phyloP scores from a whole-genome alignment of 331 rosid genomes.

The Pyrus hybrid region DNA sequence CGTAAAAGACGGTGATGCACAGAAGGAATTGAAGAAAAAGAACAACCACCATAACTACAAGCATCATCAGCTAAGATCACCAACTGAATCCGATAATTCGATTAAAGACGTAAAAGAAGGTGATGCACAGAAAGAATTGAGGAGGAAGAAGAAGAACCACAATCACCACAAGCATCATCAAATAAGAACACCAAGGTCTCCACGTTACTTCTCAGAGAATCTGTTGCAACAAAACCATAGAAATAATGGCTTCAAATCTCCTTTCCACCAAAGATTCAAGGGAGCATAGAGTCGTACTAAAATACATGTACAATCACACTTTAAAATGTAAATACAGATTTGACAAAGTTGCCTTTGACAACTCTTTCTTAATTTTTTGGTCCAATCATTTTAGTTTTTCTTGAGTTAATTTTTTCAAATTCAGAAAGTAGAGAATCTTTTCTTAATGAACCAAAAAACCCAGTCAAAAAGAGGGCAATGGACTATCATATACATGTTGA shows the following conservation, averaged over 20 bases:
- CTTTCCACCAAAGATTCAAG: slow-evolving; percentile 23
- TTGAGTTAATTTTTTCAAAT: not conserved
- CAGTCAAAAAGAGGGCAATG: not conserved
- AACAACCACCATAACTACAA: slow-evolving; percentile 21
- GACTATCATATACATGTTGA: too few species aligned
- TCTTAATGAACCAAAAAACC: slow-evolving; percentile 5
- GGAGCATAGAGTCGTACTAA: slow-evolving; percentile 1
- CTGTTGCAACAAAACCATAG: slow-evolving; percentile 1
- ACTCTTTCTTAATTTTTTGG: not conserved
- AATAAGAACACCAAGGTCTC: slow-evolving; percentile 32
- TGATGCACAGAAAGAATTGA: slow-evolving; percentile 28
- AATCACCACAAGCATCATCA: slow-evolving; percentile 24
- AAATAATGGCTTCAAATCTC: slow-evolving; percentile 38
- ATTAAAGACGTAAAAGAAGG: slow-evolving; percentile 2
- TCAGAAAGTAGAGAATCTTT: not conserved
- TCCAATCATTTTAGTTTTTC: not conserved
- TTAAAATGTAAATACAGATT: slow-evolving; percentile 25
- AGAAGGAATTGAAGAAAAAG: slow-evolving; percentile 33
- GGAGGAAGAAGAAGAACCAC: slow-evolving; percentile 26
- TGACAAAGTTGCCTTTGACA: not conserved
- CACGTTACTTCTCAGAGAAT: slow-evolving; percentile 12
- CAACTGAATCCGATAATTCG: slow-evolving; percentile 20
- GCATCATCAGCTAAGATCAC: slow-evolving; percentile 20
- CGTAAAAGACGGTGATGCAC: slow-evolving; percentile 18
- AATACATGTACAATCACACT: not conserved